Evolutionary conservation across 2,329 filamentous ascomycete species (phyloP).

Genomic region (Diaporthe sp.): DNA sequence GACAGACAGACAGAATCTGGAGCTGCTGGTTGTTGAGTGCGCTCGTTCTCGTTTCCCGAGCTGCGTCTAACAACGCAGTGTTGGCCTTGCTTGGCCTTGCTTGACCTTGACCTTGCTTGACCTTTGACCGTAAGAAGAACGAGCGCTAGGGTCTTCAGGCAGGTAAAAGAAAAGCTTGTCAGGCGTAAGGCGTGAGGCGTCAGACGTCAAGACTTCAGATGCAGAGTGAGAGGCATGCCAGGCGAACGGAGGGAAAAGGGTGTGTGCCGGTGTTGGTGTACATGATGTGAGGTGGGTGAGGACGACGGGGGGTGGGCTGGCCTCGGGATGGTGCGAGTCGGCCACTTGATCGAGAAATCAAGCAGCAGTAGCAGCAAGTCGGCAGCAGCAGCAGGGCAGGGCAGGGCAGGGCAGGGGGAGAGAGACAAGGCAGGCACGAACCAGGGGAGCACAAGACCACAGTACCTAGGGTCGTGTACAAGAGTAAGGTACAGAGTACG

Average conservation of each 20-base stretch:
- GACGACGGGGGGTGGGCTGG: not conserved
- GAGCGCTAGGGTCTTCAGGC: not conserved
- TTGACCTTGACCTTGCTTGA: too few species aligned
- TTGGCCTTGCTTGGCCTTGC: too few species aligned
- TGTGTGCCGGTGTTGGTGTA: not conserved
- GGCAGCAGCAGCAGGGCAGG: not conserved
- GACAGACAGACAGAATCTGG: not conserved
- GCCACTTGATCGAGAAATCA: slow-evolving; percentile 3
- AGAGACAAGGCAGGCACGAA: not conserved
- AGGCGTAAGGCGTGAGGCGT: not conserved
- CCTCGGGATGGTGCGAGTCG: not conserved
- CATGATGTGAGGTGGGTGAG: slow-evolving; percentile 2
- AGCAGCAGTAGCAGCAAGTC: not conserved
- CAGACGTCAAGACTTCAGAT: not conserved
- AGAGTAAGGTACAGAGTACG: not conserved
- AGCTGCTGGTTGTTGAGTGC: not conserved
- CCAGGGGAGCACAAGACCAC: not conserved
- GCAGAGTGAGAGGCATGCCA: slow-evolving; percentile 16
- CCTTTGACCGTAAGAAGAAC: too few species aligned
- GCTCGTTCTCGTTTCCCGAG: not conserved
- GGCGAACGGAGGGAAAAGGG: not conserved
- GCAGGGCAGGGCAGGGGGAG: not conserved
- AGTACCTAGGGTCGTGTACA: too few species aligned
- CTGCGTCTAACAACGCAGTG: slow-evolving; percentile 18
- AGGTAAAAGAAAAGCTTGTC: not conserved